phyloP scores from a whole-genome alignment of 441 rosid species.

The Populus trichocarpa region DNA sequence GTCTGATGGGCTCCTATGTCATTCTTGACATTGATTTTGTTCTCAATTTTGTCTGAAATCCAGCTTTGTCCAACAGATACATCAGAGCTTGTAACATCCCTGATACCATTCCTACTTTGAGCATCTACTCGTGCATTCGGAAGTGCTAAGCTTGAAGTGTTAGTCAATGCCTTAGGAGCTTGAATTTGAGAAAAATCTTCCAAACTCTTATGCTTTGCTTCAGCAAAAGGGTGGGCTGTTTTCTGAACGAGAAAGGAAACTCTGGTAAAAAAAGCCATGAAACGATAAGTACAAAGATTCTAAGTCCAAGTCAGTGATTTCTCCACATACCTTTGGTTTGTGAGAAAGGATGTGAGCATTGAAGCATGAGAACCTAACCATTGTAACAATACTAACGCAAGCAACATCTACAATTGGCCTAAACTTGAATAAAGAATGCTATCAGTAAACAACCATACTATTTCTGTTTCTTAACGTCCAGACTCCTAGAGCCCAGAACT shows the following conservation, averaged over 20 bases:
- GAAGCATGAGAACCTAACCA: constrained; percentile 97
- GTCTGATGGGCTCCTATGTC: constrained; percentile 23
- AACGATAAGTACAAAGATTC: constrained; percentile 4
- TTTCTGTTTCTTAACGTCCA: constrained; percentile 20
- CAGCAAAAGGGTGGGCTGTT: constrained; percentile 31
- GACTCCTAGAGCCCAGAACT: constrained; percentile 29
- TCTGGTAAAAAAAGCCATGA: constrained; percentile 10
- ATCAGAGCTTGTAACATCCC: constrained; percentile 24
- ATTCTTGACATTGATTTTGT: constrained; percentile 26
- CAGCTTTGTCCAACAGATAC: constrained; percentile 33
- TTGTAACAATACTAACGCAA: constrained; percentile 27
- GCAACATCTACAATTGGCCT: constrained; percentile 30
- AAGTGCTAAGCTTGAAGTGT: constrained; percentile 27
- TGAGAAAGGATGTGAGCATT: constrained; percentile 42
- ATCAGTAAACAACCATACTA: constrained; percentile 22
- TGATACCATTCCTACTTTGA: constrained; percentile 27
- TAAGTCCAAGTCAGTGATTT: constrained; percentile 4
- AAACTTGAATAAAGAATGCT: constrained; percentile 17
- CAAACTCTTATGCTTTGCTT: constrained; percentile 37
- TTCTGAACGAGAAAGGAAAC: constrained; percentile 30
- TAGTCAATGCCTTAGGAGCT: constrained; percentile 29
- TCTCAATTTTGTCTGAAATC: constrained; percentile 53
- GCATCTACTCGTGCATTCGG: constrained; percentile 25
- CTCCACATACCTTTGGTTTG: constrained; percentile 58
- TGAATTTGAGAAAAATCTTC: constrained; percentile 41